Evolutionary conservation across 2,329 filamentous ascomycete species (phyloP), one percentile per base, ranked within the genome.

Genomic region (Trematosphaeria pertusa): DNA sequence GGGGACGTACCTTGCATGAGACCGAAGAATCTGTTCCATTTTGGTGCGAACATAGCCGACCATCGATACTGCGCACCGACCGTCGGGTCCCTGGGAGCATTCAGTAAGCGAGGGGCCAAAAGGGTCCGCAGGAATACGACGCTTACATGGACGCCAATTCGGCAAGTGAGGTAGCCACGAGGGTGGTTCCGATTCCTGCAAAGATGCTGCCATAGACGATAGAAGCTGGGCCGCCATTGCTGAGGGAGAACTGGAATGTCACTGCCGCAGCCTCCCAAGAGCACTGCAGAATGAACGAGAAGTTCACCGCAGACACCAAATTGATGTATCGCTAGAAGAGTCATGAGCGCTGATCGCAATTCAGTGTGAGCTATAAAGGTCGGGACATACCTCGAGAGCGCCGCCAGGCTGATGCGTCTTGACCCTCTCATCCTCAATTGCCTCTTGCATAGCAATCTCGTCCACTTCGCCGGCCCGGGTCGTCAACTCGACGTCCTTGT

Each of bases 31-130:
- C 54, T 26, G 18, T 59, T 56, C 30, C 37, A 61, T 20, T 38
- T 54, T 8, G 58, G 62, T 5, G 60, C 62, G 39, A 61, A 61
- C 4, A 45, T 50, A 10, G 60, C 54, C 22, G 59, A 58, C 62
- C 62, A 66, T 8, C 59, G 52, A 41, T 66, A 65, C 38, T 65
- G 63, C n/a, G 63, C 63, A 14, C 63, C 63, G 14, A 64, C 59
- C 6, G 56, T 61, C 3, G 62, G 63, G 34, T 62, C 59, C 42
- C 54, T 58, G 14, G 4, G 7, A 10, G 17, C 2, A 7, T 39
- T 46, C 22, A 52, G 37, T 18, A 20, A n/a, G n/a, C n/a, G n/a
- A n/a, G n/a, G n/a, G n/a, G n/a, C n/a, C n/a, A n/a, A n/a, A n/a
- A n/a, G n/a, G n/a, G n/a, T n/a, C n/a, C n/a, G n/a, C n/a, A n/a